Evolutionary conservation across 441 rosid species (phyloP), one percentile per base, ranked within the genome.

Genomic region (Populus hybrid): DNA sequence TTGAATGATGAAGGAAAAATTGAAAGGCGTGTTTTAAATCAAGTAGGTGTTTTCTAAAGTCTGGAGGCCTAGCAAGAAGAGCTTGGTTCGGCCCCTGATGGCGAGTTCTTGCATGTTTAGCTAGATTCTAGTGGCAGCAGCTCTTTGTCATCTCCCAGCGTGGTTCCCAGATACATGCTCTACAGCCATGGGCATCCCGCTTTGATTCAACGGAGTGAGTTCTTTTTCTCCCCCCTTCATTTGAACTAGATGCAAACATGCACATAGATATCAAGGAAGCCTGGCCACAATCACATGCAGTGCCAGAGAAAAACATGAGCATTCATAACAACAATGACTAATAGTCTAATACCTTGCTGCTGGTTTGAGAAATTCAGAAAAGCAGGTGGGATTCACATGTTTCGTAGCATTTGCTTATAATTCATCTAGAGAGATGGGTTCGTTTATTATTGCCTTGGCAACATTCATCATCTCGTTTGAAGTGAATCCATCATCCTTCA

Each of bases 401-500:
- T 59, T 4, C n/a, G 0, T 38, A n/a, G 35, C 42, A 23, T 64
- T 20, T 24, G 67, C 77, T 76, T 57, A 78, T 82, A 67, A 34
- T 68, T 81, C 72, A 21, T 79, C 28, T 4, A 79, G 66, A 23
- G 46, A 12, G 63, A 91, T 64, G 23, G 97, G 92, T 26, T 90
- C 83, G 36, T 80, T 68, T 24, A 92, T 71, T 2, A 92, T 82
- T 70, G 86, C 82, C 66, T 86, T 91, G 14, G 89, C 94, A 74
- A 75, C 87, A 67, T 70, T 80, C 18, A 75, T 70, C 82, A 91
- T 81, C 36, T 85, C 93, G 57, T 85, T 74, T 11, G 87, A 83
- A 18, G 90, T 89, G 87, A 93, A 95, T 10, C 97, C 99, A 75
- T 93, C 97, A 70, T 87, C 89, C 68, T 92, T 88, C 77, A 75